A percentile compares a stretch with the other conserved stretches of the same genome.
These are phyloP conservation scores for Russula sp. DNA, from an alignment of 768 basidiomycete genomes.

Conservation along the genomic window DNA sequence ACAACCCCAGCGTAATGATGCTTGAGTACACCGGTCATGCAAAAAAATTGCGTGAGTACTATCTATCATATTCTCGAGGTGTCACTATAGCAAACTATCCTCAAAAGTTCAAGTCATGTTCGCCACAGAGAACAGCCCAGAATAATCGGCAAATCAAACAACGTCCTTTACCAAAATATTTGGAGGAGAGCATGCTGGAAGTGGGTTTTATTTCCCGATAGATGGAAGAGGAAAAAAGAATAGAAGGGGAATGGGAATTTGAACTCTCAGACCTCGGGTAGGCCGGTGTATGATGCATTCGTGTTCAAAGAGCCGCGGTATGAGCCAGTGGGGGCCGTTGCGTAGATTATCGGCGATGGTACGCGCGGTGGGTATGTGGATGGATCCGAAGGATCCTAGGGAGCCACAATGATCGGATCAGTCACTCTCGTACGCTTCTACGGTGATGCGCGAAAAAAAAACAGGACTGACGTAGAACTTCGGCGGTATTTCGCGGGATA, in stretches of 20 bases:
- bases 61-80: neutral
- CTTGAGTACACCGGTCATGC: no score
- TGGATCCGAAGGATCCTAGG: constrained; percentile 25
- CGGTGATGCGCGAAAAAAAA: neutral
- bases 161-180: neutral
- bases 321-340: neutral
- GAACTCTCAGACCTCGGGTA: constrained; percentile 19
- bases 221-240: no score
- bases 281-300: constrained; percentile 13
- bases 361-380: constrained; percentile 16
- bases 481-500: neutral
- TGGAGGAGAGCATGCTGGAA: neutral
- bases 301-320: neutral
- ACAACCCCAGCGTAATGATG: no score
- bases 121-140: neutral
- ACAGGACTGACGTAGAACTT: constrained; percentile 19
- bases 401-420: neutral
- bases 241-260: neutral
- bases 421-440: neutral
- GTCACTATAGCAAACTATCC: neutral
- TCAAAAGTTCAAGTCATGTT: neutral
- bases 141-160: neutral
- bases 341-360: constrained; percentile 15
- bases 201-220: neutral
- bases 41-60: neutral